Percentiles rank a stretch among this genome's conserved stretches.
phyloP scores from a whole-genome alignment of 2,329 filamentous ascomycete genomes.

The Fusarium sublunatum region DNA sequence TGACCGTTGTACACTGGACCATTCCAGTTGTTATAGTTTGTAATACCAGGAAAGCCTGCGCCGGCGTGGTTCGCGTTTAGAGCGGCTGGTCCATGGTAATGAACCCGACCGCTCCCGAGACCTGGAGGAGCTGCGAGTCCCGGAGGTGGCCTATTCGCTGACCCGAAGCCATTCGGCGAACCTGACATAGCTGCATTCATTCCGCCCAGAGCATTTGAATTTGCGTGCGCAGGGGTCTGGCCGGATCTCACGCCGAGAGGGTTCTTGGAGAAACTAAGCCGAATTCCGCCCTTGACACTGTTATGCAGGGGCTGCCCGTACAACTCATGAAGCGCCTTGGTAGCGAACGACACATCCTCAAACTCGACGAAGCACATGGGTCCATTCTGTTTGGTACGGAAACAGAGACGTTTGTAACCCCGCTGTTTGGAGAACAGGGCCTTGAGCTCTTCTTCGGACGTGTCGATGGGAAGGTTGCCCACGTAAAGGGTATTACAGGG shows the following conservation, averaged over 20 bases:
- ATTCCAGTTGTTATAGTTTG: slow-evolving; percentile 44
- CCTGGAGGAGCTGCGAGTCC: slow-evolving; percentile 82
- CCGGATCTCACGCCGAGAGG: slow-evolving; percentile 89
- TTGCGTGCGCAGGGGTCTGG: slow-evolving; percentile 64
- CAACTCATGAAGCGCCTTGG: slow-evolving; percentile 87
- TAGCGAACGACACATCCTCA: slow-evolving; percentile 91
- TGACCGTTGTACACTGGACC: slow-evolving; percentile 34
- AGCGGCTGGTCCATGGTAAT: slow-evolving; percentile 40
- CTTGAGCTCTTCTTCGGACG: slow-evolving; percentile 95
- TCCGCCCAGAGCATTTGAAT: slow-evolving; percentile 59
- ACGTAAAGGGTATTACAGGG: slow-evolving; percentile 98
- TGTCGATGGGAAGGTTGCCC: slow-evolving; percentile 93
- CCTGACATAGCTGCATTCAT: slow-evolving; percentile 67
- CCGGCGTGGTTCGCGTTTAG: slow-evolving; percentile 33
- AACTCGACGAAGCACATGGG: slow-evolving; percentile 99
- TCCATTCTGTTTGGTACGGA: slow-evolving; percentile 92
- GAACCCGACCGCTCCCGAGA: slow-evolving; percentile 56
- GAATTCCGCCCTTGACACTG: slow-evolving; percentile 93
- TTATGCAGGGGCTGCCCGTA: slow-evolving; percentile 90
- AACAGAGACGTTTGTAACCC: slow-evolving; percentile 94
- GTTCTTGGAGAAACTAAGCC: slow-evolving; percentile 97
- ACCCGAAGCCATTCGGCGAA: slow-evolving; percentile 70
- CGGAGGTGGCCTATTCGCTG: slow-evolving; percentile 81
- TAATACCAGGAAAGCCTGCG: slow-evolving; percentile 31
- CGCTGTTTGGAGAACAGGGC: slow-evolving; percentile 91